Evolutionary conservation across 208 protist species (phyloP), one percentile per base, ranked within the genome.

Genomic region (Trypanosoma conorhini): DNA sequence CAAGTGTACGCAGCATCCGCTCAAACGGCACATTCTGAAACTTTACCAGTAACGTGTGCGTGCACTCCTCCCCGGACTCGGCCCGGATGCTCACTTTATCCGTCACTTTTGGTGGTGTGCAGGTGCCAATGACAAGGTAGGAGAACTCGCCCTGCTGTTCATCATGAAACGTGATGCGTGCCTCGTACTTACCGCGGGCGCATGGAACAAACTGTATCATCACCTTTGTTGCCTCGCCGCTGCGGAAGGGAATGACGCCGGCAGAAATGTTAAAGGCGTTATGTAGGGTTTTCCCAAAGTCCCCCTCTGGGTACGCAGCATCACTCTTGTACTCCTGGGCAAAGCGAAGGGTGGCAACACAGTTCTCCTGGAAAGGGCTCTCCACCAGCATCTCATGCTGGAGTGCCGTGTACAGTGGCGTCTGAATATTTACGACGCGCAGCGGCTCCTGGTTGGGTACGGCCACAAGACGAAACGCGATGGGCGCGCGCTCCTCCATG

Each of bases 131-230:
- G 24, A 98, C 58, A 52, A 85, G 58, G 72, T 91, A 93, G 33
- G 91, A 89, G 70, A 98, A 96, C 81, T 98, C 96, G 33, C 96
- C 96, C 55, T 94, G 86, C 5, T 64, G 60, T 59, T 92, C 89
- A 73, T 97, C 96, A 30, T 82, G 75, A 76, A 98, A 96, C 31
- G 90, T 87, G 22, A 98, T 69, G 31, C 70, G 64, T 55, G 89
- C 80, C 51, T 67, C 59, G 67, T 98, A 97, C 12, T 66, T 66
- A 28, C 95, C 93, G 8, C 91, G 72, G 33, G 81, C 77, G 57
- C 94, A 91, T 22, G 92, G 93, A 35, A 93, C 66, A 69, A 98
- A 98, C 35, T 93, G 85, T 26, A 96, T 52, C 26, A 76, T 67
- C 52, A 98, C 50, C 52, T 78, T 82, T 48, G 84, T 80, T 38